Base-by-base conservation (phyloP, 331 rosid species). In the Saraca asoca region DNA sequence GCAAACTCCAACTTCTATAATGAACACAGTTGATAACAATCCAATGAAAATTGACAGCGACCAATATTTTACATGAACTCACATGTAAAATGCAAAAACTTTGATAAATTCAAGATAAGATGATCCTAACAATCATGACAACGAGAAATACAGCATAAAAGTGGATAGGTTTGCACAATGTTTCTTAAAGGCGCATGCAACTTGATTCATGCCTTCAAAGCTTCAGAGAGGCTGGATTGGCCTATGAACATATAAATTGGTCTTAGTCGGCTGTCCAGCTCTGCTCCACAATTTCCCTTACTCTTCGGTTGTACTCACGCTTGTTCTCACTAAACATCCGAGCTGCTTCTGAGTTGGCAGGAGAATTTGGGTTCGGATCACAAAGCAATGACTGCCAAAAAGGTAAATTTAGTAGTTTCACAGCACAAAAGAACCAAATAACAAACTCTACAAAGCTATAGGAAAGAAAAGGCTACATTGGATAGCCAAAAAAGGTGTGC, bases 321-420 rank as follows among this genome's bases (percentile, higher is more conserved):
- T 88, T 88, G 84, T 80, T 85, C 80, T 88, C 95, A 10, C 89
- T 88, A 18, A 88, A 88, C 95, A 88, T 88, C 41, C 95, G 78
- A 41, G 95, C 95, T 39, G 95, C 95, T 79, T 88, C 95, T 2
- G 95, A 85, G 71, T 88, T 88, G n/a, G 95, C 95, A 58, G 95
- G 95, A 63, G 95, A 88, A 54, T 88, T 88, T 31, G 95, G 95
- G 75, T 88, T 88, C 16, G 91, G 95, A 68, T 88, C 95, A 66
- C 95, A 88, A 2, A 88, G 89, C 79, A 88, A 70, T 0, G 95
- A 88, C 95, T 88, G 78, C 79, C 71, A 75, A n/a, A n/a, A n/a
- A n/a, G n/a, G n/a, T n/a, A n/a, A n/a, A n/a, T n/a, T n/a, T n/a
- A n/a, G n/a, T n/a, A n/a, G n/a, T n/a, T n/a, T n/a, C n/a, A n/a